phyloP scores from a whole-genome alignment of 1,139 yeast genomes.

The Suhomyces guaymorum region DNA sequence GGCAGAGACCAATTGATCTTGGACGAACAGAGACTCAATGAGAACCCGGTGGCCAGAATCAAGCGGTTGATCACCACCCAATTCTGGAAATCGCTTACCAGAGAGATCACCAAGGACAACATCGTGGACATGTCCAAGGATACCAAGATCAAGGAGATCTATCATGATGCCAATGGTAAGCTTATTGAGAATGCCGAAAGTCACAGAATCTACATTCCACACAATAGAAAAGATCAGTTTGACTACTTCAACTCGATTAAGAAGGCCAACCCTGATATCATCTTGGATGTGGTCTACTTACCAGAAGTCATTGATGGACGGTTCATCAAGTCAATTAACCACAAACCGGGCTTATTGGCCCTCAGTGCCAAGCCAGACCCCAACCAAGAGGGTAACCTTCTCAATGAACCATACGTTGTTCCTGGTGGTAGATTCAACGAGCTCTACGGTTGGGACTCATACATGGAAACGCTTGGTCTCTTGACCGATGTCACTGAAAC shows the following conservation, averaged over 20 bases:
- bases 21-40: constrained; percentile 82
- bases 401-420: constrained; percentile 85
- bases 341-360: constrained; percentile 84
- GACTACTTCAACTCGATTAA: constrained; percentile 65
- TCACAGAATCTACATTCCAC: constrained; percentile 81
- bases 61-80: constrained; percentile 71
- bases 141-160: constrained; percentile 69
- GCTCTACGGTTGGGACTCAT: constrained; percentile 97
- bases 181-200: constrained; percentile 34
- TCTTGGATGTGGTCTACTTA: constrained; percentile 74
- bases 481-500: constrained; percentile 60
- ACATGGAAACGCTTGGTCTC: constrained; percentile 86
- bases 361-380: constrained; percentile 64
- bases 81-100: constrained; percentile 81
- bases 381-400: constrained; percentile 50
- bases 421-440: constrained; percentile 98
- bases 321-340: constrained; percentile 75
- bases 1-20: constrained; percentile 77
- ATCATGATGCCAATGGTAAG: constrained; percentile 38
- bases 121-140: constrained; percentile 76
- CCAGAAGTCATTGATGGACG: constrained; percentile 62
- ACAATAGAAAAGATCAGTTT: constrained; percentile 67
- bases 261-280: constrained; percentile 52
- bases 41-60: constrained; percentile 82
- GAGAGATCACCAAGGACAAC: constrained; percentile 64